Conservation (phyloP, 164 flowering plant genomes). For the Santalum album region DNA sequence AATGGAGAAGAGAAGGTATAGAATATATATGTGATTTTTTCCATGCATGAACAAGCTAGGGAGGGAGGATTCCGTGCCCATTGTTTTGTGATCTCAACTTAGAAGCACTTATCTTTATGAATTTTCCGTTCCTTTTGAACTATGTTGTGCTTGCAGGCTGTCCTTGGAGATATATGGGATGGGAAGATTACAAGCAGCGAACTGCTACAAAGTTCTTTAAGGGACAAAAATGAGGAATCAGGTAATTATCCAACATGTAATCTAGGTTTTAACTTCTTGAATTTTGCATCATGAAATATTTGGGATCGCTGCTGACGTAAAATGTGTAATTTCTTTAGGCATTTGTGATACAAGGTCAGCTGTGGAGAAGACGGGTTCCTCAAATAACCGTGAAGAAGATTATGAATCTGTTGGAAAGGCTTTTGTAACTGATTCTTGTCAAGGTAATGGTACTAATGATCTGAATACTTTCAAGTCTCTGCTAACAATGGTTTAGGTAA, state of each 20-base stretch:
- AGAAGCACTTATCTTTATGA: background rate
- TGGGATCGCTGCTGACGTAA: background rate
- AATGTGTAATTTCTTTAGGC: constrained; percentile 8
- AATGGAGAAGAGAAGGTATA: constrained; percentile 74
- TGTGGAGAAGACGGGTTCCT: constrained; percentile 16
- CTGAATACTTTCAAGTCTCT: constrained; percentile 11
- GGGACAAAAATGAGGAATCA: constrained; percentile 26
- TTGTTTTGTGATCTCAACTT: background rate
- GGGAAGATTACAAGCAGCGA: constrained; percentile 65
- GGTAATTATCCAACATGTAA: constrained; percentile 42
- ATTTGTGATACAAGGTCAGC: constrained; percentile 12
- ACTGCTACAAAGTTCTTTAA: constrained; percentile 30
- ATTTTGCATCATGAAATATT: background rate
- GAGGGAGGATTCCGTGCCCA: background rate
- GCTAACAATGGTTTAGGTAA: constrained; percentile 15
- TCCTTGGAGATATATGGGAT: constrained; percentile 57
- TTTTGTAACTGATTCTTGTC: constrained; percentile 15
- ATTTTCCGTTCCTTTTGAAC: background rate
- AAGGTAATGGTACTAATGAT: constrained; percentile 14
- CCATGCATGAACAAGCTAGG: background rate
- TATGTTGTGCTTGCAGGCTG: constrained; percentile 30
- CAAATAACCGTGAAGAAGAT: constrained; percentile 13
- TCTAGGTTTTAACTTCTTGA: background rate
- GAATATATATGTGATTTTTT: background rate
- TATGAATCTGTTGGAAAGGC: constrained; percentile 10